Evolutionary conservation across 2,329 filamentous ascomycete species (phyloP).

Genomic region (Didymella arachidicola): DNA sequence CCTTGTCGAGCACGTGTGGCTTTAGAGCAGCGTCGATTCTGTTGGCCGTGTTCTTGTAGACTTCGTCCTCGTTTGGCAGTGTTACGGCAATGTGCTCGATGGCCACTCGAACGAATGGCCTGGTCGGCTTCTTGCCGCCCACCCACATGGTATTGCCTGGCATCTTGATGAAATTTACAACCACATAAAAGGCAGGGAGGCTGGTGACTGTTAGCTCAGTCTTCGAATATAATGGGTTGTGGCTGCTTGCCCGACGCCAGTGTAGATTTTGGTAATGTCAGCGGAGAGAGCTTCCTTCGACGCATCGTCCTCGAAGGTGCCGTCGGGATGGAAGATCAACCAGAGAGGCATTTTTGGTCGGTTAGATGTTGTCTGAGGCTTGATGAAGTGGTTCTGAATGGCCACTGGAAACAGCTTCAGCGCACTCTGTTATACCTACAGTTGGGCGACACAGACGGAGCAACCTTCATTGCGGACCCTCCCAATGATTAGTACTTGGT

Average conservation of each 20-base stretch:
- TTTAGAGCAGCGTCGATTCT: conserved; percentile 46
- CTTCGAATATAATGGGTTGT: neutral
- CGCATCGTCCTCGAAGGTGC: conserved; percentile 42
- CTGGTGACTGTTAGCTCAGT: neutral
- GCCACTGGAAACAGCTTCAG: neutral
- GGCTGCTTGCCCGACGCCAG: conserved; percentile 24
- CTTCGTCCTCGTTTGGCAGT: conserved; percentile 27
- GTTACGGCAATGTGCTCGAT: conserved; percentile 43
- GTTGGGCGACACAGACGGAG: neutral
- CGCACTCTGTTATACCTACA: neutral
- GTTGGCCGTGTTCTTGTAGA: conserved; percentile 16
- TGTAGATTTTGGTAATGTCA: conserved; percentile 53
- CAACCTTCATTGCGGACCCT: neutral
- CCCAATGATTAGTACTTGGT: neutral
- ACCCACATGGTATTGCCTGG: conserved; percentile 34
- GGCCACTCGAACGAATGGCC: conserved; percentile 48
- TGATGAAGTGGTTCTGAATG: neutral
- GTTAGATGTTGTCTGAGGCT: neutral
- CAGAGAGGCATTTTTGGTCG: conserved; percentile 51
- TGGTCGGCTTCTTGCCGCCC: conserved; percentile 30
- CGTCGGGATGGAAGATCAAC: conserved; percentile 50
- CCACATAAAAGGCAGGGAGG: conserved; percentile 55
- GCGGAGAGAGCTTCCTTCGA: conserved; percentile 43
- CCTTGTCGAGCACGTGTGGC: conserved; percentile 52
- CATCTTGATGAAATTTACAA: conserved; percentile 49